These are phyloP conservation scores for Euphorbia schlechtendalii DNA, from an alignment of 441 rosid species.

Conservation along the genomic window DNA sequence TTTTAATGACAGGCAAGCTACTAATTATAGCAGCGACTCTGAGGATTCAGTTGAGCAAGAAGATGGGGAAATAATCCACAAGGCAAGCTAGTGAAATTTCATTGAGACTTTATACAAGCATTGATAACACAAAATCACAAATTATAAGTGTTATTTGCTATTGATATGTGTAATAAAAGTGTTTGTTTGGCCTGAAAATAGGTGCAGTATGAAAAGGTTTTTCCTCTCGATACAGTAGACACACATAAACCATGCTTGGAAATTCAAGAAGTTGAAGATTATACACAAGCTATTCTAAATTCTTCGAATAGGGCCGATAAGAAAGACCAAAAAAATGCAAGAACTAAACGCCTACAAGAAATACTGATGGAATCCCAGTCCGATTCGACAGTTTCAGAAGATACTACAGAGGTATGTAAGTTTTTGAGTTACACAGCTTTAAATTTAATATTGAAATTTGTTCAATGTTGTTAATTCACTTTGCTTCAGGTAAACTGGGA, in stretches of 20 bases:
- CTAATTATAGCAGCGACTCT: conserved; percentile 20
- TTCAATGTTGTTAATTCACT: conserved; percentile 5
- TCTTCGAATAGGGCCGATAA: conserved; percentile 7
- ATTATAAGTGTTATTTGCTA: background rate
- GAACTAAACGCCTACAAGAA: conserved; percentile 43
- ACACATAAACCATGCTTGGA: conserved; percentile 10
- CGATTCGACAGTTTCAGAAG: conserved; percentile 37
- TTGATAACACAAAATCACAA: background rate
- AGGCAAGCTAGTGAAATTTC: conserved; percentile 29
- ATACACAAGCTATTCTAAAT: conserved; percentile 12
- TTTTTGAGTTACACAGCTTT: background rate
- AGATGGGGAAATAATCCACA: conserved; percentile 21
- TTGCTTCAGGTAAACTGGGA: conserved; percentile 27
- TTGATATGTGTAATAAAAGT: background rate
- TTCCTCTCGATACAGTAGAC: conserved; percentile 27
- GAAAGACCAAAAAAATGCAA: conserved; percentile 23
- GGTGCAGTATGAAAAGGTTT: conserved; percentile 46
- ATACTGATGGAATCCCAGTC: conserved; percentile 43
- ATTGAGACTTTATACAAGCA: background rate
- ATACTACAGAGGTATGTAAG: conserved; percentile 39
- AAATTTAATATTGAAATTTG: background rate
- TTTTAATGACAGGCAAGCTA: conserved; percentile 30
- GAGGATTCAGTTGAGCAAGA: conserved; percentile 27
- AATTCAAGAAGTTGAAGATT: conserved; percentile 24
- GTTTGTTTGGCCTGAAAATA: conserved; percentile 13